Evolutionary conservation across 257 asterid species (phyloP).

Genomic region (Ilex asprella): DNA sequence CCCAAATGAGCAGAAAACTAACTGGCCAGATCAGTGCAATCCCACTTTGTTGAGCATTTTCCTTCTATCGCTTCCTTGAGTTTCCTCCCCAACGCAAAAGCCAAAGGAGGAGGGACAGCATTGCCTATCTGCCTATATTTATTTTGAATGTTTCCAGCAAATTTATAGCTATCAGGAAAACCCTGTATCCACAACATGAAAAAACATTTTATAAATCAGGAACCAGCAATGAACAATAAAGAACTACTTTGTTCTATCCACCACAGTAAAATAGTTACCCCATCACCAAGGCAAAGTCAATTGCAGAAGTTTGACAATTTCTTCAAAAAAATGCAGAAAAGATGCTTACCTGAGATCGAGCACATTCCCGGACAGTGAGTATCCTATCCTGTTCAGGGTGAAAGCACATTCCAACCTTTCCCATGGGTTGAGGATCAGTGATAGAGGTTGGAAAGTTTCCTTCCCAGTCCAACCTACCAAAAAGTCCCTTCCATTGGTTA

Average conservation of each 20-base stretch:
- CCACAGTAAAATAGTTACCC: too few species aligned
- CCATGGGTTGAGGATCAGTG: conserved; percentile 25
- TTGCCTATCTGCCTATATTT: conserved; percentile 92
- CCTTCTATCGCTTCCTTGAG: conserved; percentile 72
- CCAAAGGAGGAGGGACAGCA: conserved; percentile 95
- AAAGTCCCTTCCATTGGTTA: conserved; percentile 20
- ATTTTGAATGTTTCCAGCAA: conserved; percentile 57
- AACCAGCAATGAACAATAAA: too few species aligned
- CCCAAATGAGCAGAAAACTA: too few species aligned
- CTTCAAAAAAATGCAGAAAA: neutral
- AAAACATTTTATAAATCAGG: neutral
- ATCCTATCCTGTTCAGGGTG: conserved; percentile 56
- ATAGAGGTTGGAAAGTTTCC: conserved; percentile 21
- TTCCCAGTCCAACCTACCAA: conserved; percentile 22
- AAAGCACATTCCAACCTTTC: conserved; percentile 25
- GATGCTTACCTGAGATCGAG: conserved; percentile 84
- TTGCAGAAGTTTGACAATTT: too few species aligned
- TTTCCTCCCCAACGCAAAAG: conserved; percentile 76
- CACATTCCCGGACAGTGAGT: conserved; percentile 94
- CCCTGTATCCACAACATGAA: conserved; percentile 45
- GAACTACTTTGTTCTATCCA: too few species aligned
- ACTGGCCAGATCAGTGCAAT: too few species aligned
- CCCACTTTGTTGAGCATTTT: conserved; percentile 3
- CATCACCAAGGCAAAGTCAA: too few species aligned
- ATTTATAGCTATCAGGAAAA: conserved; percentile 67